Evolutionary conservation across 2,329 filamentous ascomycete genomes (phyloP).

Genomic region (Diaporthe sp.): DNA sequence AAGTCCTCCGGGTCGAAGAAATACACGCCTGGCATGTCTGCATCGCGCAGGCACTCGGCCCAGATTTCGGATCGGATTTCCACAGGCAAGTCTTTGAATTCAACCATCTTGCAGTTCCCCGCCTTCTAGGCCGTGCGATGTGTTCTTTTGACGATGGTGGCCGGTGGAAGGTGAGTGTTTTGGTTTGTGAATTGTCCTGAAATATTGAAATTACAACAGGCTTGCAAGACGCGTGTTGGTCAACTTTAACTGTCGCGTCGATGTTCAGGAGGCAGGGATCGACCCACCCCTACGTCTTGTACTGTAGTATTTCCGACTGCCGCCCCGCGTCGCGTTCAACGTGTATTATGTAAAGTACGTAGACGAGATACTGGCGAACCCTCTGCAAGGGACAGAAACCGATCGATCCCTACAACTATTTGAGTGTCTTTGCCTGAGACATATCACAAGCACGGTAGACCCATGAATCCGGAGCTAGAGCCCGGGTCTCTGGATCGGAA

Average conservation of each 20-base stretch:
- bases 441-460: neutral
- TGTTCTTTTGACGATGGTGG: neutral
- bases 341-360: neutral
- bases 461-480: neutral
- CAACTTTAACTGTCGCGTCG: constrained; percentile 8
- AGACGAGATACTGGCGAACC: neutral
- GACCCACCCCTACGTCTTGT: neutral
- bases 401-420: neutral
- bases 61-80: constrained; percentile 15
- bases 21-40: constrained; percentile 11
- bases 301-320: neutral
- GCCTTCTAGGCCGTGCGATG: neutral
- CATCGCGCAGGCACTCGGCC: neutral
- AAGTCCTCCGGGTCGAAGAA: constrained; percentile 20
- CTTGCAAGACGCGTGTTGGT: constrained; percentile 7
- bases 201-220: neutral
- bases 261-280: neutral
- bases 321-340: neutral
- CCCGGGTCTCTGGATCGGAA: neutral
- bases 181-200: neutral
- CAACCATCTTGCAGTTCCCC: neutral
- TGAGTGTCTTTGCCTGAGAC: neutral
- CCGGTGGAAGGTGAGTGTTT: neutral
- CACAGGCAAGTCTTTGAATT: constrained; percentile 7
- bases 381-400: neutral